A percentile compares a stretch with the other conserved stretches of the same genome.
Conservation (phyloP, 2,329 filamentous ascomycete species). For the Fusarium continuum region DNA sequence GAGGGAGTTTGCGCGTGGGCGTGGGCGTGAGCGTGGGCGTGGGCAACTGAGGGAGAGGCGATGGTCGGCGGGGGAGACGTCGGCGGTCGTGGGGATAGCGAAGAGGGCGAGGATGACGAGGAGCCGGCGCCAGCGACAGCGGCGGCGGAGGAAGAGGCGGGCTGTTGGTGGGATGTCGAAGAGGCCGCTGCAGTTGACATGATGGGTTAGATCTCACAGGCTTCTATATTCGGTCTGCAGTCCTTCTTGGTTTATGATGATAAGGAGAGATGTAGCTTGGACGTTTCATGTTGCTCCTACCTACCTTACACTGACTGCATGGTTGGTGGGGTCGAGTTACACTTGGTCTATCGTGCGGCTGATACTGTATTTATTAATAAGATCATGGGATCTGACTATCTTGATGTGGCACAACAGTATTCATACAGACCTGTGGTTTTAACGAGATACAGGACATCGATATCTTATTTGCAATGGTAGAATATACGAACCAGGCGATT, state of each 20-base stretch:
- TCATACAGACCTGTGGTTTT: no score
- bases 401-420: background rate
- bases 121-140: slow-evolving; percentile 22
- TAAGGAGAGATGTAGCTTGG: slow-evolving; percentile 14
- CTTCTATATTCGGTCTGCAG: background rate
- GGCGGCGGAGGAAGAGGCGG: slow-evolving; percentile 10
- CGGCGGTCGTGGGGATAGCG: slow-evolving; percentile 34
- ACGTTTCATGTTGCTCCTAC: slow-evolving; percentile 25
- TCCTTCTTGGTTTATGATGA: slow-evolving; percentile 4
- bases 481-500: background rate
- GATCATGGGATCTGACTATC: slow-evolving; percentile 28
- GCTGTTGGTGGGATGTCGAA: slow-evolving; percentile 15
- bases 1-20: slow-evolving; percentile 28
- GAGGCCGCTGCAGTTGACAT: slow-evolving; percentile 21
- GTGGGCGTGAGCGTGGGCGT: slow-evolving; percentile 34
- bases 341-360: slow-evolving; percentile 32
- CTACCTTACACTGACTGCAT: slow-evolving; percentile 27
- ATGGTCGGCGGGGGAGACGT: slow-evolving; percentile 41
- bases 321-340: slow-evolving; percentile 32
- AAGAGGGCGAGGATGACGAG: slow-evolving; percentile 34
- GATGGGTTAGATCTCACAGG: background rate
- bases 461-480: no score
- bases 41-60: slow-evolving; percentile 36
- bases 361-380: no score
- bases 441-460: no score